Evolutionary conservation across 305 asterid genomes (phyloP), one percentile per base, ranked within the genome.

Genomic region (Fraxinus sp.): DNA sequence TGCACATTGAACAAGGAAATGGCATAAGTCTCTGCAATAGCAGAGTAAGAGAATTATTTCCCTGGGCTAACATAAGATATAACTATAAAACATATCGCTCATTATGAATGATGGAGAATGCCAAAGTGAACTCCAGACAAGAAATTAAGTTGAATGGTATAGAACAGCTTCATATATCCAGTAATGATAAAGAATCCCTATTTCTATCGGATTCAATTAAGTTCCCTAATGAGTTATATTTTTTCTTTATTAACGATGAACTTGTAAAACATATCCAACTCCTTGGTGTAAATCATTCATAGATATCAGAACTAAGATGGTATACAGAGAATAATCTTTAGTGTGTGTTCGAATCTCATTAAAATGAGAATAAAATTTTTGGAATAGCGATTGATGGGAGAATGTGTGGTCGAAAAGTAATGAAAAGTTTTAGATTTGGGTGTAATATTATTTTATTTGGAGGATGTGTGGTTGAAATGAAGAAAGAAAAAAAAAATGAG

Each of bases 1-100:
- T 95, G 87, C 84, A 84, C 18, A 24, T 55, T 35, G 30, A 77
- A 83, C 41, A 68, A 5, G 32, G 39, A 55, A 64, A 52, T 14
- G 35, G 13, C 22, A 13, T 3, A 62, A 35, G 64, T 64, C 37
- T 75, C 77, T 37, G 32, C 41, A 4, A 64, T 2, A 7, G 4
- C 41, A 32, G 75, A 79, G 18, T 24, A n/a, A 37, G 11, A 66
- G 32, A 22, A 9, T 7, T 16, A 20, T 26, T 32, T 22, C 8
- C 39, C 5, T 18, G 55, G 32, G n/a, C 59, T 37, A 75, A 26
- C 52, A 22, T 33, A 18, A 32, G 20, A 73, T 32, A 49, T 32
- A 80, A 59, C 8, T 26, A 59, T 14, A 35, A 33, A 46, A 57
- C 22, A 37, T 9, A 62, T 66, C 64, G 77, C 41, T 26, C 64